Evolutionary conservation across 2,329 filamentous ascomycete genomes (phyloP), one percentile per base, ranked within the genome.

Genomic region (Leptographium wingfieldii): DNA sequence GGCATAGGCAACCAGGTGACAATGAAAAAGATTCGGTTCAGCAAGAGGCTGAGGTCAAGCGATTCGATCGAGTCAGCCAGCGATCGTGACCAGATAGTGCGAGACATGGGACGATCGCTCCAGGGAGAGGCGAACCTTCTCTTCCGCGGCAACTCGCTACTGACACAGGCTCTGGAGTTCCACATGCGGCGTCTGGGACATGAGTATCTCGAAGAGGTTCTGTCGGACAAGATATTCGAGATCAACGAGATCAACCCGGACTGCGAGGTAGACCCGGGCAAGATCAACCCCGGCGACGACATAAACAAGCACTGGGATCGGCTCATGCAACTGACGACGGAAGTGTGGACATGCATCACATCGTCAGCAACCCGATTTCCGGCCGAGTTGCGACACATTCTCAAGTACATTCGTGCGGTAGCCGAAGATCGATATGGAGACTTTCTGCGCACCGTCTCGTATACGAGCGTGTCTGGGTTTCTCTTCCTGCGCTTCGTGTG

Each of bases 121-220:
- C 86, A 89, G 31, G 84, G 89, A 53, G 94, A 99, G 71, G 94
- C 92, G 5, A 99, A 97, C 66, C 78, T 99, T 1, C 82, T 99
- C 4, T 99, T 99, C 73, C 84, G 94, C 40, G 94, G 94, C 62
- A 99, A 99, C 68, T 95, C 94, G 0, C 76, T 99, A 11, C 79
- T 97, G 33, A 99, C 94, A 0, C 95, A 96, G 70, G 87, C 92
- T 1, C 79, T 99, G 53, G 94, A 99, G 70, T 88, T 90, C 61
- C 92, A 99, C 70, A 97, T 99, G 94, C 88, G 91, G 61, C 84
- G 94, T 11, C 77, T 97, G 0, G 94, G 94, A 51, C 92, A 91
- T 66, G 92, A 96, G 66, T 99, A 96, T 67, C 75, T 99, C 1
- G 89, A 95, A 66, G 89, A 95, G 56, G 87, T 90, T 0, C 78